Base-by-base conservation (phyloP, 1,284 basidiomycete species). In the Ceratobasidium sp. region DNA sequence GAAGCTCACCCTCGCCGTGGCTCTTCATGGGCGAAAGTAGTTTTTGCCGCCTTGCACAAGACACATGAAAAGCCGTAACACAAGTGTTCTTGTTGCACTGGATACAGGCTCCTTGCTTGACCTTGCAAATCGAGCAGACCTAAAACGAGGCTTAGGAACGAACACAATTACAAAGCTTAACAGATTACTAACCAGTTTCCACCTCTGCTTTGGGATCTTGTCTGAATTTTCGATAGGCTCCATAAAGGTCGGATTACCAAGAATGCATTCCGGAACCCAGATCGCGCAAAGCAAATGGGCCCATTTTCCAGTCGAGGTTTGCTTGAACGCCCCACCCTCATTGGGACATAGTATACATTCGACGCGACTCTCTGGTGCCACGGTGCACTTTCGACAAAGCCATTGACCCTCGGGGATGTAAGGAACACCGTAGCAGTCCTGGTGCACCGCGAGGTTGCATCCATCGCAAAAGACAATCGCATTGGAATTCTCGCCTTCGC, bases 321-420 rank as follows among this genome's bases (percentile, higher is more conserved):
- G 98, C 82, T 99, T 99, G 88, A 99, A 99, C 1, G 98, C 98
- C 13, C 97, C 98, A 13, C 95, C 97, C 84, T 98, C 95, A 80
- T 95, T 96, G 0, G 98, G 98, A 82, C 98, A 99, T 62, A 99
- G 88, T 29, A 96, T 88, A 85, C 93, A 81, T 82, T 96, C 95
- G 59, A 99, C 97, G 9, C 97, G 96, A 79, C 93, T 94, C 83
- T 98, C 97, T 0, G 98, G 98, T 1, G 96, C 98, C 22, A 99
- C 96, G 0, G 96, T 99, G 83, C 98, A 99, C 84, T 99, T 99
- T 73, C 98, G 88, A 84, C 98, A 99, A 43, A 99, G 89, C 98
- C 98, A 99, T 84, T 99, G 97, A 0, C 98, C 98, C 85, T 99
- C 98, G 0, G 98, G 98, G 78, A 99, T 99, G 82, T 99, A 99